Evolutionary conservation across 2,329 filamentous ascomycete species (phyloP).

Genomic region (Drechslerella coelobrocha): DNA sequence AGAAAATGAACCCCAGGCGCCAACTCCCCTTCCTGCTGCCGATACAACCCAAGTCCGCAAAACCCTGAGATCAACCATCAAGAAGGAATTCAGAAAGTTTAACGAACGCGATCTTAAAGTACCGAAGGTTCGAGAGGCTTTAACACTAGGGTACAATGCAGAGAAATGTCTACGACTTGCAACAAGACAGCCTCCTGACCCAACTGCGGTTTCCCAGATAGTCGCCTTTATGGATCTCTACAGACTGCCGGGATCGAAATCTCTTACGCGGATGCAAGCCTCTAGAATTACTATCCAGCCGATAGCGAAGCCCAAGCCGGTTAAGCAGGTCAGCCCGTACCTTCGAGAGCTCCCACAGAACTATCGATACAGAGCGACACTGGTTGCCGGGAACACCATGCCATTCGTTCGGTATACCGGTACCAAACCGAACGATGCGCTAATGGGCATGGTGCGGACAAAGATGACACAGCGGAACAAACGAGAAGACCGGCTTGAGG

Average conservation of each 20-base stretch:
- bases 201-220: conserved; percentile 24
- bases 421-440: neutral
- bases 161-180: conserved; percentile 36
- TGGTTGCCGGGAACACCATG: conserved; percentile 24
- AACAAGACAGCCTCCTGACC: conserved; percentile 14
- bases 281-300: conserved; percentile 40
- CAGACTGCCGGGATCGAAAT: neutral
- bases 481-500: conserved; percentile 20
- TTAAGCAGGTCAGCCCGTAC: conserved; percentile 11
- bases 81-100: conserved; percentile 36
- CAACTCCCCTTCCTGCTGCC: neutral
- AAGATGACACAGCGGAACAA: conserved; percentile 13
- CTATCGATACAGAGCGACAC: conserved; percentile 23
- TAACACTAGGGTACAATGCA: conserved; percentile 22
- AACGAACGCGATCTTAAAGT: conserved; percentile 15
- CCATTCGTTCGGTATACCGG: conserved; percentile 39
- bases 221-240: conserved; percentile 23
- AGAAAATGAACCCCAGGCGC: neutral
- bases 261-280: conserved; percentile 28
- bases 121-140: conserved; percentile 4
- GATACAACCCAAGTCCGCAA: conserved; percentile 6
- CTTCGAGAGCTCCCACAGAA: conserved; percentile 12
- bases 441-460: conserved; percentile 21
- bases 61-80: conserved; percentile 37
- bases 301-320: conserved; percentile 12